Base-by-base conservation (phyloP, 2,329 filamentous ascomycete genomes). In the Epichloe bromicola region DNA sequence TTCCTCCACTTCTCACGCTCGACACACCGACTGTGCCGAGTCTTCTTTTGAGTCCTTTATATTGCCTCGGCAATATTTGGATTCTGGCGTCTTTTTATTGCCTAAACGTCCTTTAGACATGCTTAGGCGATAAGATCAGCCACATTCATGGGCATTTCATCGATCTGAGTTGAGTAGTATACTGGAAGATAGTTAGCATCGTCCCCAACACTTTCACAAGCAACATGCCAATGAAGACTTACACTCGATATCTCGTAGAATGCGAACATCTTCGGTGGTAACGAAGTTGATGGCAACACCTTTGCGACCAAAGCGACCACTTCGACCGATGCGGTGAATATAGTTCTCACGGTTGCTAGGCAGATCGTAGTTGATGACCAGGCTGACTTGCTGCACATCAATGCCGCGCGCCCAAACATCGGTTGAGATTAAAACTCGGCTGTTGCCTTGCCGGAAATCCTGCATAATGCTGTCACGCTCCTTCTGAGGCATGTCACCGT, bases 281-380 rank as follows among this genome's bases (percentile, higher is more conserved):
- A 98, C 93, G 65, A 98, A 98, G 75, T 98, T 98, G 78, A 98
- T 98, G 38, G 93, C 93, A 58, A 98, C 93, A 78, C 93, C 93
- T 76, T 98, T 98, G 63, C 93, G 82, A 62, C 93, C 93, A 63
- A 98, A 98, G 59, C 93, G 82, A 60, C 93, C 93, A 66, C 88
- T 93, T 66, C 93, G 83, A 66, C 93, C 93, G 62, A 98, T 98
- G 61, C 93, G 85, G 75, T 98, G 93, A 69, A 98, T 97, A 71
- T 98, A 98, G 74, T 98, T 98, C 73, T 98, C 93, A 78, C 93
- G 89, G 71, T 98, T 97, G 71, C 86, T 93, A 3, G 93, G 93
- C 53, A 98, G 76, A 67, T 98, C 93, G 70, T 98, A 98, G 75
- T 98, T 98, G 77, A 98, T 98, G 55, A 98, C 93, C 63, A 98